phyloP scores from a whole-genome alignment of 148 eudicot genomes.

The Rhododendron molle region DNA sequence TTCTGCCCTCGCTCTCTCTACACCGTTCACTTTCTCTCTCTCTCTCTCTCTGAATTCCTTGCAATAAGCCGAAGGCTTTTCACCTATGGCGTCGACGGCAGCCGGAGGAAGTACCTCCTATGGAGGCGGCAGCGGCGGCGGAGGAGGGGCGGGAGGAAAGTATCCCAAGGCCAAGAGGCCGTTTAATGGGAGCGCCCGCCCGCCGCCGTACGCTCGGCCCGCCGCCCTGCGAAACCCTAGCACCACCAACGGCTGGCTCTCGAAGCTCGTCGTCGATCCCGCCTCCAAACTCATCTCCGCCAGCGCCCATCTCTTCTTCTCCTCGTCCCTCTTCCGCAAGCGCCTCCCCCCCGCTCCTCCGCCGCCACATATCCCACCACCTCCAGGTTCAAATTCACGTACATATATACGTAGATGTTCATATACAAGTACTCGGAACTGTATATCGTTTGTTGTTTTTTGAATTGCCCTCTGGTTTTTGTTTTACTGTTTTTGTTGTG shows the following conservation, averaged over 20 bases:
- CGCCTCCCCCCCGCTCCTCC: conserved; percentile 65
- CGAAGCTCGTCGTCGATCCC: conserved; percentile 80
- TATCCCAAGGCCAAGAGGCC: conserved; percentile 34
- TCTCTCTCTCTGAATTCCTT: background rate
- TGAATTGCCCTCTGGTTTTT: background rate
- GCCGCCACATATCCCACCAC: conserved; percentile 19
- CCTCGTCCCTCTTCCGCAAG: conserved; percentile 61
- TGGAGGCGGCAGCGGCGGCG: conserved; percentile 19
- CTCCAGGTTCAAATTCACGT: conserved; percentile 26
- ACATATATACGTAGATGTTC: background rate
- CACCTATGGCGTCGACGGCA: conserved; percentile 36
- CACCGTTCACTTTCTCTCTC: conserved; percentile 8
- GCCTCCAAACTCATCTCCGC: conserved; percentile 64
- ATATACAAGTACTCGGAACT: background rate
- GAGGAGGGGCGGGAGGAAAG: conserved; percentile 66
- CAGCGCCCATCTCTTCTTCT: conserved; percentile 60
- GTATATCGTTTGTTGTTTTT: background rate
- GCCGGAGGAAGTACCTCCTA: conserved; percentile 29
- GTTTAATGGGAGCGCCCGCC: conserved; percentile 22
- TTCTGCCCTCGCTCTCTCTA: background rate
- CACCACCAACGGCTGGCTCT: conserved; percentile 32
- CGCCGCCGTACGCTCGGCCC: conserved; percentile 90
- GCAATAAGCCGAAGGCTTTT: background rate
- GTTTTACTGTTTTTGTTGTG: background rate
- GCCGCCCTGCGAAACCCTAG: conserved; percentile 51